Evolutionary conservation across 1,139 yeast species (phyloP), one percentile per base, ranked within the genome.

Genomic region (Yamadazyma mexicana): DNA sequence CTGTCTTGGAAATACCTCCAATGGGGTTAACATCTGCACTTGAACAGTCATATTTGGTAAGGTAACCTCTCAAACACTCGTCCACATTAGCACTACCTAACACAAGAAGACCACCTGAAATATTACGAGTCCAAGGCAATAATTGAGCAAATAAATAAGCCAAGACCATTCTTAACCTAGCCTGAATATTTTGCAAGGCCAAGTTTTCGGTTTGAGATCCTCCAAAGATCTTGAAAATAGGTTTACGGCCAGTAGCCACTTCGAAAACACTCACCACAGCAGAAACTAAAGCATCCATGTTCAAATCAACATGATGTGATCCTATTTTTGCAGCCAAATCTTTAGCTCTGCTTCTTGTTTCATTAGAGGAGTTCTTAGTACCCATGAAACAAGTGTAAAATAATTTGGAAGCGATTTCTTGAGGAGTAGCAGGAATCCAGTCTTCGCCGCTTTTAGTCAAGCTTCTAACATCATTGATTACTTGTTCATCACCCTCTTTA

Each of bases 81-180:
- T 92, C 99, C n/a, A 92, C 98, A 59, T 92, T 92, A 6, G 98
- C 97, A 58, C 95, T 83, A 1, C 98, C 98, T 40, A 92, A 71
- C 7, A 92, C 99, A 32, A 92, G 69, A 37, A 92, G 65, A 0
- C 98, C 96, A 4, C 89, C 89, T 12, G 81, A 75, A 35, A 76
- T 71, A 25, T 73, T 70, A 50, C 98, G 75, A 12, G 89, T 87
- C 98, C 98, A 92, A 5, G 99, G 98, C 41, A 92, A 70, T 38
- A 92, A 69, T 56, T 92, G 96, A 0, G 99, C 98, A 73, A 92
- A 89, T 34, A 92, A 63, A 56, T 92, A 92, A 18, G 96, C 86
- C 39, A 91, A 64, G 1, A 92, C 97, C 99, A 92, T 92, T 61
- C 99, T 74, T 42, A 89, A 66, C 45, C 99, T 77, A 0, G 98